Conservation (phyloP, 176 grass and related monocot species). For the Sorghum bicolor region Sorghum_bicolor_NCBIv3 NC_012871.2:68249501-68250000, state of each 20-base stretch:
- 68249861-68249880: no score
- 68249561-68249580: no score
- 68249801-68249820: neutral
- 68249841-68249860: neutral
- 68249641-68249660: conserved; percentile 4
- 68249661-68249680: conserved; percentile 2
- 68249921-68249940: no score
- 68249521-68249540: no score
- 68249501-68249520: no score
- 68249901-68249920: no score
- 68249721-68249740: conserved; percentile 1
- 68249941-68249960: no score
- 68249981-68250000: no score
- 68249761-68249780: neutral
- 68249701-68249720: neutral
- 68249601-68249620: neutral
- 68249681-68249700: neutral
- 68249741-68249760: neutral
- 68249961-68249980: no score
- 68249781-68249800: neutral
- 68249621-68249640: neutral
- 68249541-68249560: no score
- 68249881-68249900: no score
- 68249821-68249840: neutral
- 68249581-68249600: no score